Conservation (phyloP, 805 yeast genomes). For the Citeromyces nyonsensis region DNA sequence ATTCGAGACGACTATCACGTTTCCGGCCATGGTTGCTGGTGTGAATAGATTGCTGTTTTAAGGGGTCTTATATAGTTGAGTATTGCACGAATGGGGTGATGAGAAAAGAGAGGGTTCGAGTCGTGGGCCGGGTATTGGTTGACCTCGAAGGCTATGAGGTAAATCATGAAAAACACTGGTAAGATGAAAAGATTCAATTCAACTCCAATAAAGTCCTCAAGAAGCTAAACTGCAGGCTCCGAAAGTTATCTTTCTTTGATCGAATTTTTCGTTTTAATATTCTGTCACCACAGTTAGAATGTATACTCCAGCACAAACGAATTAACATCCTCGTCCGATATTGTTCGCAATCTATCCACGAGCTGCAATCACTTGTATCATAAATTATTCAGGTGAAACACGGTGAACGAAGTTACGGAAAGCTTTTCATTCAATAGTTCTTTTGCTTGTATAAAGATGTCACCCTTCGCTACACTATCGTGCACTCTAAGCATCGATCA, state of each 20-base stretch:
- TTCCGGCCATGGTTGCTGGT: constrained; percentile 20
- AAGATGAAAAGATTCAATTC: no score
- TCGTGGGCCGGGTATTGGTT: no score
- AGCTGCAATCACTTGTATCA: background rate
- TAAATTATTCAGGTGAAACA: background rate
- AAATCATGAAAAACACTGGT: no score
- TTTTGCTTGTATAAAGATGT: background rate
- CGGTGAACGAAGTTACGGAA: background rate
- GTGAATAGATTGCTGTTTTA: background rate
- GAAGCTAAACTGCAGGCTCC: no score
- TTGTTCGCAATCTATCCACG: background rate
- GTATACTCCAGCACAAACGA: no score
- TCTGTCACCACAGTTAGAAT: no score
- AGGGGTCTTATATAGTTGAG: background rate
- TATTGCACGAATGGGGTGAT: background rate
- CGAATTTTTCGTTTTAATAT: no score
- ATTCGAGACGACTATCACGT: constrained; percentile 85
- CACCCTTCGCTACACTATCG: background rate
- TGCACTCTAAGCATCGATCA: background rate
- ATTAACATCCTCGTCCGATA: no score
- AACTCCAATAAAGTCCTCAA: no score
- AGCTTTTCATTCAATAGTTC: background rate
- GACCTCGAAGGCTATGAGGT: no score
- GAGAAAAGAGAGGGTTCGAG: no score
- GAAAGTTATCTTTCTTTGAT: no score